Evolutionary conservation across 2,329 filamentous ascomycete genomes (phyloP).

Genomic region (Capronia americana): DNA sequence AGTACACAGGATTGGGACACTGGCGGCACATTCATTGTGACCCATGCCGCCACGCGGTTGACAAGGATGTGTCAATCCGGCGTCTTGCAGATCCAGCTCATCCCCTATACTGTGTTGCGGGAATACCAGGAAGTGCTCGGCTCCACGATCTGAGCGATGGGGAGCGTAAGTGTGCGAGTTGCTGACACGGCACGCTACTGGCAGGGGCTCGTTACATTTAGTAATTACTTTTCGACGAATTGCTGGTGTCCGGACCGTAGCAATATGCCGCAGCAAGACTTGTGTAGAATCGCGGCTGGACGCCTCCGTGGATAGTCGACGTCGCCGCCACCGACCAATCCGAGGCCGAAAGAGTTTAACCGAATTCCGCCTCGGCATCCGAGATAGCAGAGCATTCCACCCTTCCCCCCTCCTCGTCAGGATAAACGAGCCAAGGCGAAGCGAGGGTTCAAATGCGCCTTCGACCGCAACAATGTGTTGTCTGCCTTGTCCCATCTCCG

Average conservation of each 20-base stretch:
- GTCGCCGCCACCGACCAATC: not conserved
- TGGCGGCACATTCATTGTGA: not conserved
- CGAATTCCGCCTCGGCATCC: conserved; percentile 5
- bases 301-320: not conserved
- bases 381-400: not conserved
- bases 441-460: not conserved
- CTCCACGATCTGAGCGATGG: not conserved
- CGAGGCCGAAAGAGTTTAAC: not conserved
- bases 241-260: not conserved
- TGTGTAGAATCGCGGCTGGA: not conserved
- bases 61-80: not conserved
- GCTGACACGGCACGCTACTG: not conserved
- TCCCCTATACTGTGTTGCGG: not conserved
- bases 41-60: not conserved
- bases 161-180: not conserved
- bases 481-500: too few relatives aligned
- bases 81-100: not conserved
- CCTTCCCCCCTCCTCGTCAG: not conserved
- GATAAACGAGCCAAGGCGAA: not conserved
- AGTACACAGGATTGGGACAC: not conserved
- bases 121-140: not conserved
- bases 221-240: not conserved
- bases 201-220: not conserved
- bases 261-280: not conserved
- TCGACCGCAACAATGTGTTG: not conserved